Evolutionary conservation across 176 grass and related monocot genomes (phyloP), one percentile per base, ranked within the genome.

Genomic region (Calamus simplicifolius): DNA sequence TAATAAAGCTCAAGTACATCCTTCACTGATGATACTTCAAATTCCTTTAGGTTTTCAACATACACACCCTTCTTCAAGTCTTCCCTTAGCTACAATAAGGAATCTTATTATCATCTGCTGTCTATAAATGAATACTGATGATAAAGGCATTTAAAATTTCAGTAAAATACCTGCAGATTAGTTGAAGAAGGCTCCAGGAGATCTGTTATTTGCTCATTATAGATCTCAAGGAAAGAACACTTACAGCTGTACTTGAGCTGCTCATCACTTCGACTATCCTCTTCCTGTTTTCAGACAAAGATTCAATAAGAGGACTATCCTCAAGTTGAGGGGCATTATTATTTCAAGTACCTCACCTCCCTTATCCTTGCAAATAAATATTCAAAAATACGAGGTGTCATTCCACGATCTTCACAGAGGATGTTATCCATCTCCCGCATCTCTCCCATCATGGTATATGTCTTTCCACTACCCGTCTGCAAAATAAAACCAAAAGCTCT

Each of bases 151-250:
- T 49, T 28, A 72, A 63, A 30, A 35, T 26, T 6, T 16, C 62
- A 38, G 43, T 61, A 55, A 23, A 48, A 64, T 69, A 89, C 90
- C 76, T 83, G 90, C 78, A 95, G 91, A 82, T 90, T 84, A 30
- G 67, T 84, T 56, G 80, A 90, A 27, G 83, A 87, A 56, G 91
- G 86, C 48, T 87, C 91, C 51, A 95, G 86, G 26, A 95, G 83
- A 87, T 95, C 86, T 28, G 83, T 95, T 70, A 90, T 90, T 19
- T 95, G 91, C 75, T 95, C 91, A 82, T 87, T 95, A 57, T 95
- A 95, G 56, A 95, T 95, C 77, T 90, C 85, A 28, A 95, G 57
- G 71, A 95, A 95, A 57, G 83, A 95, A 64, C 91, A 95, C 61
- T 76, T 90, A 57, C 91, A 95, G 18, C 63, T 87, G 73, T 90